Evolutionary conservation across 2,329 filamentous ascomycete genomes (phyloP), one percentile per base, ranked within the genome.

Genomic region (Botrytis elliptica): DNA sequence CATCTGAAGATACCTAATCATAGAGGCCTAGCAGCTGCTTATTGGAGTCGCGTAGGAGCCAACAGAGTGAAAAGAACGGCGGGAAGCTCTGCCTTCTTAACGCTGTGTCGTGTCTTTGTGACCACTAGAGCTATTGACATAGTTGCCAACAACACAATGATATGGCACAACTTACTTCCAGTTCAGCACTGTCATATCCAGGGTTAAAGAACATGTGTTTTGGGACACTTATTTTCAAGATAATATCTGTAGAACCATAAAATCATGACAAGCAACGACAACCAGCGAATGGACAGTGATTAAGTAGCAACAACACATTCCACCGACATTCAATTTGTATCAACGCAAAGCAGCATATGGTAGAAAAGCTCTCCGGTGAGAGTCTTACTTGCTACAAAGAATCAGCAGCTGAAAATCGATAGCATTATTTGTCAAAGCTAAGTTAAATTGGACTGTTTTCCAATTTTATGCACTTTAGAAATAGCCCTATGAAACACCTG

Each of bases 51-150:
- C 16, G 14, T 42, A 18, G 14, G 42, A 42, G 14, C 14, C 42
- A 18, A 5, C 16, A 18, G 42, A 42, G 42, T 42, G 14, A 42
- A 42, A 42, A 42, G 14, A 42, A 42, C 14, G 42, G 42, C 42
- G 1, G 4, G 42, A 60, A 38, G 33, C 57, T 20, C 22, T 36
- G 33, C 20, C 33, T 60, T 62, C 2, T 10, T 16, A 62, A 25
- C 1, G 0, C 1, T 16, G 36, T 0, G 14, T 40, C n/a, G 2
- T 9, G 6, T 40, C 9, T n/a, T 18, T 40, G 22, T 40, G 1
- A 40, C 36, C 12, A 0, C 22, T 40, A 36, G 22, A 40, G 22
- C 33, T 25, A 40, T 40, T 0, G 8, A 10, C 0, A 5, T 6
- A 10, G 14, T 40, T 18, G 0, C 36, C 22, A n/a, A 40, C 36